A percentile compares a stretch with the other conserved stretches of the same genome.
Conservation (phyloP, 306 rosid species). For the Pterocarpus santalinus region DNA sequence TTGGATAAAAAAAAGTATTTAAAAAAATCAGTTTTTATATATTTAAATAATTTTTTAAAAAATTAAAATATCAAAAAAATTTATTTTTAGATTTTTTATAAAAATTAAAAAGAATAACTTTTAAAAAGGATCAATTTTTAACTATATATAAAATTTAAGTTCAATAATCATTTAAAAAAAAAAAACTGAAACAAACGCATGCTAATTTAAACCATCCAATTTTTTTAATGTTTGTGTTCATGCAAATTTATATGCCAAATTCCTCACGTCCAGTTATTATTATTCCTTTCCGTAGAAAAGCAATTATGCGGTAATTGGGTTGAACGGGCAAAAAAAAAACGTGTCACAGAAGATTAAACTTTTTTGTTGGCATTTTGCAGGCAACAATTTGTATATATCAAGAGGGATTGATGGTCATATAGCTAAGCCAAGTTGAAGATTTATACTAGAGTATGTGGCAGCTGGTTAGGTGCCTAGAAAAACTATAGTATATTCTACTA, state of each 20-base stretch:
- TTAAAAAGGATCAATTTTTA: too few species aligned
- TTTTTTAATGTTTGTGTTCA: background rate
- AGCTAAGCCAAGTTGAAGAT: conserved; percentile 38
- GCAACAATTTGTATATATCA: background rate
- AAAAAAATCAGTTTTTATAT: too few species aligned
- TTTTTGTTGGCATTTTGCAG: background rate
- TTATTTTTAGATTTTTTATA: too few species aligned
- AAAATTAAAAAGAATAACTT: too few species aligned
- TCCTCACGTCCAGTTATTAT: background rate
- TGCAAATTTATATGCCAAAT: background rate
- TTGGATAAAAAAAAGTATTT: too few species aligned
- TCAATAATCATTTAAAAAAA: too few species aligned
- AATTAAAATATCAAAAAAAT: too few species aligned
- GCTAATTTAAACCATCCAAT: background rate
- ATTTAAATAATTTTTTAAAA: too few species aligned
- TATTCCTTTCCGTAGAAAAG: conserved; percentile 3
- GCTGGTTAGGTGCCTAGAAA: conserved; percentile 1
- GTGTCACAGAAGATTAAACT: background rate
- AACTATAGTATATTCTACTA: conserved; percentile 20
- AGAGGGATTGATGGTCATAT: background rate
- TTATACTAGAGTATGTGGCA: background rate
- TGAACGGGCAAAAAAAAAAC: background rate
- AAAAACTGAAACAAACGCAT: too few species aligned
- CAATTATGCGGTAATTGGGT: background rate
- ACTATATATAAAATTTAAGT: too few species aligned